These are phyloP conservation scores for Volvariella surrecta DNA, from an alignment of 1,284 basidiomycete species.

Conservation along the genomic window DNA sequence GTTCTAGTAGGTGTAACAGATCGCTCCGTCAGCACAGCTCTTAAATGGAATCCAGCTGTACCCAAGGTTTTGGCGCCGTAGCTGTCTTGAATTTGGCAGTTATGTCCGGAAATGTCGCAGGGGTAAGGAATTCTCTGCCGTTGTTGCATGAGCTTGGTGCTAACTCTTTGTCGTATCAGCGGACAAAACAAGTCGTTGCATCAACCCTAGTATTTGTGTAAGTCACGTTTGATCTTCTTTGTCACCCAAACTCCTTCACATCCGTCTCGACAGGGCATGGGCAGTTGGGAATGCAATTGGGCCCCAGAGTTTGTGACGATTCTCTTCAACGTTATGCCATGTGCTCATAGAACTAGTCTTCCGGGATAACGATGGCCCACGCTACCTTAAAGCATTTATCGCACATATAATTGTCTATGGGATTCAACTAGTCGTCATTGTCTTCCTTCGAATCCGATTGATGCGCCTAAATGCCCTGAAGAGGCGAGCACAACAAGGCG, in stretches of 20 bases:
- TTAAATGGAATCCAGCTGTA: conserved; percentile 22
- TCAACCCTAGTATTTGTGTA: conserved; percentile 37
- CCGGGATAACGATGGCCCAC: conserved; percentile 34
- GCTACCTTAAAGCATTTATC: conserved; percentile 40
- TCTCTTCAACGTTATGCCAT: neutral
- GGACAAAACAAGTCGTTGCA: conserved; percentile 39
- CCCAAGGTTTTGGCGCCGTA: conserved; percentile 35
- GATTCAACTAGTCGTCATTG: conserved; percentile 33
- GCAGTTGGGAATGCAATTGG: conserved; percentile 42
- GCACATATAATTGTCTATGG: conserved; percentile 41
- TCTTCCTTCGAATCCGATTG: conserved; percentile 32
- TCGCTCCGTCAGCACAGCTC: neutral
- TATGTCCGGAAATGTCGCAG: conserved; percentile 38
- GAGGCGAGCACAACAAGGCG: conserved; percentile 24
- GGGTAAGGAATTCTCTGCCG: conserved; percentile 14
- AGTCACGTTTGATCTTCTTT: conserved; percentile 7
- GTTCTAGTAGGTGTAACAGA: conserved; percentile 31
- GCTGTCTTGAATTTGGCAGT: conserved; percentile 34
- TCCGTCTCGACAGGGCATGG: conserved; percentile 26
- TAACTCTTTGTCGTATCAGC: conserved; percentile 12
- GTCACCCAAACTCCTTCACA: neutral
- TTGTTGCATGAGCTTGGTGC: neutral
- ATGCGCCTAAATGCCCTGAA: conserved; percentile 38
- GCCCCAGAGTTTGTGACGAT: conserved; percentile 27
- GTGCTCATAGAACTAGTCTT: conserved; percentile 24